Evolutionary conservation across 2,329 filamentous ascomycete species (phyloP), one percentile per base, ranked within the genome.

Genomic region (Colletotrichum tofieldiae): DNA sequence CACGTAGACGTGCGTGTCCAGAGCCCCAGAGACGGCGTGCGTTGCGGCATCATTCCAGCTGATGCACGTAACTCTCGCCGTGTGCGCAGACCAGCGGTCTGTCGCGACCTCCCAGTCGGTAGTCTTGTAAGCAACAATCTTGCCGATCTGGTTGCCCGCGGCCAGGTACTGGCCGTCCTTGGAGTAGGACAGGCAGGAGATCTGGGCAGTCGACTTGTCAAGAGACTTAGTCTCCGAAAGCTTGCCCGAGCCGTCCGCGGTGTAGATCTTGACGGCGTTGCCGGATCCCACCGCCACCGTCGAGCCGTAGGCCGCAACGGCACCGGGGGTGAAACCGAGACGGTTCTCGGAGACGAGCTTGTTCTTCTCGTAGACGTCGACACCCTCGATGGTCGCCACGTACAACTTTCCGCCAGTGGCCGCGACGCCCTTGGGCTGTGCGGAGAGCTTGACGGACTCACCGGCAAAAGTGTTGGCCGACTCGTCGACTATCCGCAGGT

Each of bases 1-100:
- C 39, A 98, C 91, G 80, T 94, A 95, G 26, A 99, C 89, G 78
- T 97, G 95, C 0, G 96, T 98, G 81, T 99, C 96, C 61, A 99
- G 84, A 56, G 91, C 93, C 16, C 95, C 96, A 80, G 93, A 97
- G 26, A 91, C 94, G 3, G 95, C 92, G 79, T 95, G 93, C 29
- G 92, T 93, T 16, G 93, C 93, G 23, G 90, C 89, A 23, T 88
- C 86, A 77, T 95, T 94, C 96, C 96, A 99, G 18, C 92, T 85
- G 72, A 91, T 86, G 75, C 85, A 84, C 43, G 86, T 88, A 26
- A 91, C 87, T 49, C 88, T 85, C 14, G 87, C 88, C 63, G 88
- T 91, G 78, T 91, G 89, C 59, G 89, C 87, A 45, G 88, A 90
- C 89, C 89, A 91, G 61, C 89, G 85, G 81, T 98, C 95, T 9